phyloP scores from a whole-genome alignment of 176 grass and related monocot species.

The Zizania latifolia region DNA sequence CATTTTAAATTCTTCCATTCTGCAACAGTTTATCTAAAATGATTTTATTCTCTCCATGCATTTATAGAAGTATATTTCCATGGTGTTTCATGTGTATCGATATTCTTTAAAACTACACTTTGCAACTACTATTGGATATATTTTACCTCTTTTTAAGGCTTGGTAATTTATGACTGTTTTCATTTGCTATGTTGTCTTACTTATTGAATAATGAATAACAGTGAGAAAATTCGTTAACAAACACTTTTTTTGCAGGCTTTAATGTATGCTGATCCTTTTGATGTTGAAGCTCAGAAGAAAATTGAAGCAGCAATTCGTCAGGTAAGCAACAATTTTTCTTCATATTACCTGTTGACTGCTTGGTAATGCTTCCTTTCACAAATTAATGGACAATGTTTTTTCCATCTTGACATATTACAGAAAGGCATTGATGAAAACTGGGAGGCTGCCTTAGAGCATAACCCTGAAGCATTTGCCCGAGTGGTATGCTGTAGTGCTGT shows the following conservation, averaged over 20 bases:
- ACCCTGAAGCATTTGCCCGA: conserved; percentile 97
- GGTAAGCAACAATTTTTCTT: conserved; percentile 41
- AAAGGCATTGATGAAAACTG: conserved; percentile 99
- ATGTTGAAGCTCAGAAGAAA: conserved; percentile 94
- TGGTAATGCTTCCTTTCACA: background rate
- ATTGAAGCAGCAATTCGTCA: conserved; percentile 97
- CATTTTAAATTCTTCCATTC: background rate
- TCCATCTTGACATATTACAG: conserved; percentile 51
- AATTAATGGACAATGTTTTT: conserved; percentile 5
- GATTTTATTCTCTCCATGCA: background rate
- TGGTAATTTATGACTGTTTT: conserved; percentile 1
- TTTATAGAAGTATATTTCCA: background rate
- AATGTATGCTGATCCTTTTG: conserved; percentile 91
- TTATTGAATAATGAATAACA: conserved; percentile 18
- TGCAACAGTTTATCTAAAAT: background rate
- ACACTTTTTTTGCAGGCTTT: conserved; percentile 50
- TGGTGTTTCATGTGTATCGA: background rate
- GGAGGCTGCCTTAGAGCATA: conserved; percentile 96
- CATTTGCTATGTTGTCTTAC: background rate
- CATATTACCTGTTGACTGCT: background rate
- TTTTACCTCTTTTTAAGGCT: background rate
- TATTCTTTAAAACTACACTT: background rate
- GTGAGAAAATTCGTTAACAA: background rate
- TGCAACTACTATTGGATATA: background rate
- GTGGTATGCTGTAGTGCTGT: conserved; percentile 62